A percentile compares a stretch with the other conserved stretches of the same genome.
phyloP scores from a whole-genome alignment of 2,329 filamentous ascomycete genomes.

The Xylaria sp. region DNA sequence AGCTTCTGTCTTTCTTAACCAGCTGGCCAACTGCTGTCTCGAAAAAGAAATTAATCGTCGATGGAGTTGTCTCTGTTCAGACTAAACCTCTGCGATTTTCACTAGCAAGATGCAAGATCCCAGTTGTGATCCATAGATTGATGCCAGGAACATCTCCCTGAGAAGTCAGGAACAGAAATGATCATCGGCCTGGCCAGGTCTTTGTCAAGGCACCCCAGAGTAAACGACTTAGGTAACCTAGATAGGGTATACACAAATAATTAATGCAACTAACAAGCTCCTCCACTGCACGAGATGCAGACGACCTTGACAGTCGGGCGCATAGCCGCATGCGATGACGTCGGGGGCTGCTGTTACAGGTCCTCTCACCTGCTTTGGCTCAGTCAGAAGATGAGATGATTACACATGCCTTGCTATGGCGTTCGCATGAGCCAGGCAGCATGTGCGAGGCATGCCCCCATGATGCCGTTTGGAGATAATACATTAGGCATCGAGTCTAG shows the following conservation, averaged over 20 bases:
- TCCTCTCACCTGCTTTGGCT: neutral
- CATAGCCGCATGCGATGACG: neutral
- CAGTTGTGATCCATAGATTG: conserved; percentile 14
- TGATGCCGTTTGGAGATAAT: neutral
- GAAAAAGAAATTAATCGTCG: conserved; percentile 18
- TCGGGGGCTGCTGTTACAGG: neutral
- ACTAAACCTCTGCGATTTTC: conserved; percentile 11
- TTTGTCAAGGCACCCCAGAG: conserved; percentile 4
- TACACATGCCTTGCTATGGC: conserved; percentile 1
- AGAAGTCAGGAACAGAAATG: conserved; percentile 24
- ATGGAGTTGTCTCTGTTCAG: conserved; percentile 8
- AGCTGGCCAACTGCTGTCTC: neutral
- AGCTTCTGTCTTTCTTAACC: neutral
- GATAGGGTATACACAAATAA: neutral
- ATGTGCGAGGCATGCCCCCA: neutral
- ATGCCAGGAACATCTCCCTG: conserved; percentile 12
- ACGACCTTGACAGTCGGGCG: neutral
- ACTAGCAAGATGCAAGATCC: conserved; percentile 23
- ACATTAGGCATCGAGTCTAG: neutral
- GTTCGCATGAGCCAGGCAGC: neutral
- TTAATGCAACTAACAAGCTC: conserved; percentile 8
- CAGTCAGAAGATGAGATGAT: neutral
- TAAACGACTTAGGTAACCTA: conserved; percentile 1
- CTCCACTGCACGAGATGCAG: conserved; percentile 4
- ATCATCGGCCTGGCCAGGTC: conserved; percentile 3